Conservation (phyloP, 306 rosid species). For the Sechiopsis laciniata region DNA sequence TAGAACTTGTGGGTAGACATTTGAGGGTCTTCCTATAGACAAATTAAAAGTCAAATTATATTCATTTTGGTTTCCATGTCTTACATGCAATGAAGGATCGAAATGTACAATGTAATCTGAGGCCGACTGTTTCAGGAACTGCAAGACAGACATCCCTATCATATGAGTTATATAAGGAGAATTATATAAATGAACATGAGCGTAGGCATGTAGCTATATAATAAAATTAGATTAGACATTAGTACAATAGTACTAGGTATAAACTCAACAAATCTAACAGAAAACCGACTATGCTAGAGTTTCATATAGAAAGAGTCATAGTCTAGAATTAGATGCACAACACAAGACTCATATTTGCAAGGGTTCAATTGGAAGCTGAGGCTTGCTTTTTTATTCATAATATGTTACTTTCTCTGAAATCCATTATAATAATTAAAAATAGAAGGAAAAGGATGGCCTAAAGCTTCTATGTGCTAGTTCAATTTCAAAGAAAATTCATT, state of each 20-base stretch:
- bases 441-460: neutral
- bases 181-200: constrained; percentile 15
- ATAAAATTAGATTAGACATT: neutral
- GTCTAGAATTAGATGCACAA: no score
- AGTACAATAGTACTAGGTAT: neutral
- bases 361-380: neutral
- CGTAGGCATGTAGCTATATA: neutral
- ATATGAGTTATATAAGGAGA: constrained; percentile 24
- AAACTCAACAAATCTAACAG: neutral
- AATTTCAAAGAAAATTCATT: neutral
- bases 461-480: no score
- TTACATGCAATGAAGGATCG: constrained; percentile 75
- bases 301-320: no score
- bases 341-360: no score
- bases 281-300: neutral
- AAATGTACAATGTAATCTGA: constrained; percentile 60
- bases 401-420: neutral
- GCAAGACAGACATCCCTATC: constrained; percentile 38
- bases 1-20: constrained; percentile 6
- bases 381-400: neutral
- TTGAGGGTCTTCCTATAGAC: neutral
- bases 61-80: constrained; percentile 18
- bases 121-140: constrained; percentile 83
- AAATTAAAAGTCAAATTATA: neutral
- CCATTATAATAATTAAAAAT: neutral